Percentiles rank a stretch among this genome's conserved stretches.
Conservation (phyloP, 106 monocot genomes). For the Vanilla planifolia region DNA sequence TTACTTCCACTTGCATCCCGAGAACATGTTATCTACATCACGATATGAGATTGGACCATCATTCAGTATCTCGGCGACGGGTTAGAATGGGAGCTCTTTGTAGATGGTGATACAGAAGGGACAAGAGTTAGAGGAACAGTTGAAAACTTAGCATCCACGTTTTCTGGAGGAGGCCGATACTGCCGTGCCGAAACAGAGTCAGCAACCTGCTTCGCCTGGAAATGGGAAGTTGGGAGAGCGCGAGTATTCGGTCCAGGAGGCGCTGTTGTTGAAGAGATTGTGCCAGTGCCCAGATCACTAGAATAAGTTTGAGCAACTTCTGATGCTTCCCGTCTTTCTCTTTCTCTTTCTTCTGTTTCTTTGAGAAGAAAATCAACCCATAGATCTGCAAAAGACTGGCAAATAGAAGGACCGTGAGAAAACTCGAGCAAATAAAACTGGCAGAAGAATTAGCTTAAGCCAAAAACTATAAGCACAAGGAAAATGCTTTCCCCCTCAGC, state of each 20-base stretch:
- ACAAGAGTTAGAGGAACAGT: conserved; percentile 49
- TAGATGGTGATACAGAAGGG: conserved; percentile 24
- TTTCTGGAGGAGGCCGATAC: conserved; percentile 1
- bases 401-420: neutral
- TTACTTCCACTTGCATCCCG: neutral
- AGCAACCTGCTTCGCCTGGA: conserved; percentile 8
- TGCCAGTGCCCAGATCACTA: conserved; percentile 1
- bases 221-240: conserved; percentile 12
- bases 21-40: neutral
- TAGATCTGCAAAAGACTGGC: conserved; percentile 89
- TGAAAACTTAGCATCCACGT: conserved; percentile 53
- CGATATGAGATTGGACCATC: neutral
- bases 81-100: conserved; percentile 3
- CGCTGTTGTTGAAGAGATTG: neutral
- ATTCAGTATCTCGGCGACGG: neutral
- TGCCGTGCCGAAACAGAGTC: conserved; percentile 11
- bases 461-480: too few relatives aligned
- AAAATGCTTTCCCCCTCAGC: too few relatives aligned
- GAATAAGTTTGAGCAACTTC: conserved; percentile 27
- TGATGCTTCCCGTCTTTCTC: conserved; percentile 59
- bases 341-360: conserved; percentile 84
- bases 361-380: conserved; percentile 99
- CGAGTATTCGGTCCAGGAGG: neutral
- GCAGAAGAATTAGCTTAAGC: too few relatives aligned
- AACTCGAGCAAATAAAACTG: neutral